Conservation (phyloP, 2,329 filamentous ascomycete species). For the Ophiosphaerella herpotricha region DNA sequence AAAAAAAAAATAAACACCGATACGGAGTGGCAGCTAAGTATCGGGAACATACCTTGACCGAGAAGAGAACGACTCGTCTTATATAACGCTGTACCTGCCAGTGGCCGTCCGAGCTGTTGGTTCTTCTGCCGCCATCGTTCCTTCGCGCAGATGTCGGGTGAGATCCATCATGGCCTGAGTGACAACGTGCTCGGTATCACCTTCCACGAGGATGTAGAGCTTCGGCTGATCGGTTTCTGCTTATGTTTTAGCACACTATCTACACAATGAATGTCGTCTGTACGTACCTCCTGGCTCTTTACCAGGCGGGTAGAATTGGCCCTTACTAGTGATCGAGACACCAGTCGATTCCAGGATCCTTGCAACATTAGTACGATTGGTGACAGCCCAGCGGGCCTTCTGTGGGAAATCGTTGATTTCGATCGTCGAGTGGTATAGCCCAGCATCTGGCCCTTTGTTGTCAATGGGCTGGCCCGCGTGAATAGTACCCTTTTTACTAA, state of each 20-base stretch:
- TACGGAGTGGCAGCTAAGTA: slow-evolving; percentile 2
- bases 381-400: slow-evolving; percentile 97
- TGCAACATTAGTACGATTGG: slow-evolving; percentile 95
- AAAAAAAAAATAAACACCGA: background rate
- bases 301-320: slow-evolving; percentile 81
- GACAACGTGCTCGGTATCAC: slow-evolving; percentile 91
- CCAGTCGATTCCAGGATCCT: slow-evolving; percentile 96
- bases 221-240: slow-evolving; percentile 75
- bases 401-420: slow-evolving; percentile 99
- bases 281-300: slow-evolving; percentile 70
- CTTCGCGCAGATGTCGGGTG: slow-evolving; percentile 84
- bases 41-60: slow-evolving; percentile 7
- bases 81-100: slow-evolving; percentile 78
- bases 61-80: slow-evolving; percentile 1
- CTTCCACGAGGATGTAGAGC: slow-evolving; percentile 96
- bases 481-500: slow-evolving; percentile 87
- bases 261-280: background rate
- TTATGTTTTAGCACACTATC: slow-evolving; percentile 8
- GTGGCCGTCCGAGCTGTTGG: slow-evolving; percentile 73
- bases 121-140: slow-evolving; percentile 85
- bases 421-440: slow-evolving; percentile 92
- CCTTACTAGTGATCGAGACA: slow-evolving; percentile 96
- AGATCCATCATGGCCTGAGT: slow-evolving; percentile 89
- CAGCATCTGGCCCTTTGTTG: slow-evolving; percentile 97
- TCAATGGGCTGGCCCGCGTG: slow-evolving; percentile 93